Evolutionary conservation across 352 stramenopile species (phyloP).

Genomic region (Elongisporangium prolatum): DNA sequence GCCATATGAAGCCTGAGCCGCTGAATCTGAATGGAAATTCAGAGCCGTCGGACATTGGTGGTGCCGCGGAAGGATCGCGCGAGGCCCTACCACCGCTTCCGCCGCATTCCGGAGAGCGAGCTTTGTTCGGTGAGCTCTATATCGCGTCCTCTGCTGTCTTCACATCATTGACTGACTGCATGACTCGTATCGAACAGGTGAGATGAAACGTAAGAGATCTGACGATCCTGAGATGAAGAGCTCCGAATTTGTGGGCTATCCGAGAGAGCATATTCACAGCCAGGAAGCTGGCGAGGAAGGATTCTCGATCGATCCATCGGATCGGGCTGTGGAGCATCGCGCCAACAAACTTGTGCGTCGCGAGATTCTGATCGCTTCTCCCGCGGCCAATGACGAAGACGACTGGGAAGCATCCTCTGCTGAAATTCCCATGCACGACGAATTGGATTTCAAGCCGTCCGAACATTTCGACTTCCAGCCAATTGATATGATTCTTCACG

Average conservation of each 20-base stretch:
- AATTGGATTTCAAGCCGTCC: slow-evolving; percentile 27
- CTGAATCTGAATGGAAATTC: slow-evolving; percentile 21
- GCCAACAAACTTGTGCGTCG: slow-evolving; percentile 80
- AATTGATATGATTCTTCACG: slow-evolving; percentile 84
- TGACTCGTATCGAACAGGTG: background rate
- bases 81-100: background rate
- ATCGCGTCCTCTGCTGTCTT: background rate
- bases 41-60: background rate
- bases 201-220: slow-evolving; percentile 23
- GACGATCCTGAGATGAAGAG: slow-evolving; percentile 13
- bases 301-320: slow-evolving; percentile 82
- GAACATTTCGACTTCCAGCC: slow-evolving; percentile 85
- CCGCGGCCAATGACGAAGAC: slow-evolving; percentile 71
- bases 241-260: slow-evolving; percentile 62
- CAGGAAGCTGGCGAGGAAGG: slow-evolving; percentile 77
- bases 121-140: background rate
- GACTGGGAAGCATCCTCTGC: slow-evolving; percentile 48
- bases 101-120: background rate
- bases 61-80: background rate
- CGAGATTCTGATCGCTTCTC: slow-evolving; percentile 82
- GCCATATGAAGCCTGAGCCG: slow-evolving; percentile 33
- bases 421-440: slow-evolving; percentile 32
- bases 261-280: slow-evolving; percentile 72
- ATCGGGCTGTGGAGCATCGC: slow-evolving; percentile 77
- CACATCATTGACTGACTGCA: background rate